These are phyloP conservation scores for Microbotryum lychnidis-dioicae DNA, from an alignment of 1,284 basidiomycete species.

Conservation along the genomic window DNA sequence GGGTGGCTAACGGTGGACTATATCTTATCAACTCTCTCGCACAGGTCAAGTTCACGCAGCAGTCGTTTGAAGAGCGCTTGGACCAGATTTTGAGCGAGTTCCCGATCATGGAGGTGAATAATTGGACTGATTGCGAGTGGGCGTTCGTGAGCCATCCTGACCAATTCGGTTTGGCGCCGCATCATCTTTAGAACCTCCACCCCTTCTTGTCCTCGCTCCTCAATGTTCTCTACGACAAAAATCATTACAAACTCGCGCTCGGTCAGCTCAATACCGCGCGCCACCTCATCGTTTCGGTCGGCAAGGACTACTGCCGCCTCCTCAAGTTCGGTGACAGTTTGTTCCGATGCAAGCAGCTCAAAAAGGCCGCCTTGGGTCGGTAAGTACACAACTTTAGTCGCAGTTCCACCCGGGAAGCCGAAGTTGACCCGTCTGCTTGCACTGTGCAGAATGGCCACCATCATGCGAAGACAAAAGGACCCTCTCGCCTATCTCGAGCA, in stretches of 20 bases:
- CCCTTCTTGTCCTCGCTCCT: slow-evolving; percentile 87
- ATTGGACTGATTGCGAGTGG: slow-evolving; percentile 34
- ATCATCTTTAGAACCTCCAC: slow-evolving; percentile 64
- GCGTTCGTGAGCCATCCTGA: background rate
- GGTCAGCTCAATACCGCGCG: slow-evolving; percentile 87
- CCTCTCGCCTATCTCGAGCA: slow-evolving; percentile 92
- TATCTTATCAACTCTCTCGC: background rate
- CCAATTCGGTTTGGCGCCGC: background rate
- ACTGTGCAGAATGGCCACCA: slow-evolving; percentile 72
- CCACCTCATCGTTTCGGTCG: slow-evolving; percentile 89
- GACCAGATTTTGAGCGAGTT: slow-evolving; percentile 90
- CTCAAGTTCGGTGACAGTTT: slow-evolving; percentile 93
- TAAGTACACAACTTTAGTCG: slow-evolving; percentile 42
- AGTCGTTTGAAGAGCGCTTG: slow-evolving; percentile 94
- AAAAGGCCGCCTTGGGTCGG: slow-evolving; percentile 87
- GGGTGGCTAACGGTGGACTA: background rate
- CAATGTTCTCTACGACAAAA: slow-evolving; percentile 97
- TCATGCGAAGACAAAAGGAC: slow-evolving; percentile 95
- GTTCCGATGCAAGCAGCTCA: slow-evolving; percentile 94
- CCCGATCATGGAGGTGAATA: slow-evolving; percentile 80
- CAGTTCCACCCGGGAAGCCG: background rate
- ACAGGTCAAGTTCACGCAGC: slow-evolving; percentile 92
- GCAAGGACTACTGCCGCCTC: slow-evolving; percentile 87
- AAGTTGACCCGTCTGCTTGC: background rate
- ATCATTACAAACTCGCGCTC: slow-evolving; percentile 94